These are phyloP conservation scores for Stachybotrys elegans DNA, from an alignment of 2,329 filamentous ascomycete genomes.

Conservation along the genomic window DNA sequence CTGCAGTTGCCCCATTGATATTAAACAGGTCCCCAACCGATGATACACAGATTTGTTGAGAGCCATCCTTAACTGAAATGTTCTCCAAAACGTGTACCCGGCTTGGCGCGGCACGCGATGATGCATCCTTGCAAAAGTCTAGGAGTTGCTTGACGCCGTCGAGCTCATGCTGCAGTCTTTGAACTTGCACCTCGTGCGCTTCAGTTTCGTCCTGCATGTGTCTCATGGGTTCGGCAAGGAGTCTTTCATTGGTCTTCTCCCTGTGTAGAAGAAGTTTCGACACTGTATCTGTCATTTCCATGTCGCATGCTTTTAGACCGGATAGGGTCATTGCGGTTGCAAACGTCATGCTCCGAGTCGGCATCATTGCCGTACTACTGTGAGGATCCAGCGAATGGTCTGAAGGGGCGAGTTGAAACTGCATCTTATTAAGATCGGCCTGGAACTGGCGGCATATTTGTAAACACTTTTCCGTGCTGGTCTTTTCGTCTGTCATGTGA, in stretches of 20 bases:
- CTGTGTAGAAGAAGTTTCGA: neutral
- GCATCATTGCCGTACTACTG: neutral
- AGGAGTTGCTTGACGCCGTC: constrained; percentile 6
- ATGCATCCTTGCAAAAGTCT: constrained; percentile 6
- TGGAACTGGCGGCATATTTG: constrained; percentile 4
- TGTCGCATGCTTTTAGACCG: constrained; percentile 3
- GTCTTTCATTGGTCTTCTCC: neutral
- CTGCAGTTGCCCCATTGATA: constrained; percentile 9
- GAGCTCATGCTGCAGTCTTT: constrained; percentile 4
- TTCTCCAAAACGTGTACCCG: constrained; percentile 14
- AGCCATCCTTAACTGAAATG: constrained; percentile 9
- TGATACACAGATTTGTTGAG: constrained; percentile 12
- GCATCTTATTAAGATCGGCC: neutral
- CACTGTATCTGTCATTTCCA: neutral
- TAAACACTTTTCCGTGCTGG: constrained; percentile 10
- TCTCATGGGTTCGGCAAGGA: neutral
- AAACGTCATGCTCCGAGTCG: constrained; percentile 1
- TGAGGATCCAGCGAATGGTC: neutral
- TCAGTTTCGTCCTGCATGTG: neutral
- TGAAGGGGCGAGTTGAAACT: neutral
- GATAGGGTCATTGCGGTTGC: constrained; percentile 4
- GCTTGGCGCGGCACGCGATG: constrained; percentile 6
- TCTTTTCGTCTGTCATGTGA: constrained; percentile 5
- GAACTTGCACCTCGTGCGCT: neutral
- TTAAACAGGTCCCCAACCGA: constrained; percentile 13